These are phyloP conservation scores for Fraxinus xanthoxyloides DNA, from an alignment of 305 asterid species.

Conservation along the genomic window DNA sequence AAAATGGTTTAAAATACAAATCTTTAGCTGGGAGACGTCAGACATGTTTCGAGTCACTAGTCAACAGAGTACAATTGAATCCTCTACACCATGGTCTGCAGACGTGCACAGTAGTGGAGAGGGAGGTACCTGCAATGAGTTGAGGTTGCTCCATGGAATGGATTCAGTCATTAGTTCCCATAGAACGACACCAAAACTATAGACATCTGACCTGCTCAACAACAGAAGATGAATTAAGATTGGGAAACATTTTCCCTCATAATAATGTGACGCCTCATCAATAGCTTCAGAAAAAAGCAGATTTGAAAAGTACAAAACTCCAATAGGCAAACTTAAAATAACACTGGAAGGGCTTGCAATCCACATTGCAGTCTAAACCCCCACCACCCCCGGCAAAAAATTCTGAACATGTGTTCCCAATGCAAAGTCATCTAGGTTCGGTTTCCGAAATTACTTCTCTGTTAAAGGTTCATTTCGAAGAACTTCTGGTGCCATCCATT, in stretches of 20 bases:
- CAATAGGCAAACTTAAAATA: not conserved
- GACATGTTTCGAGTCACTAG: not conserved
- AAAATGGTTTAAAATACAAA: not conserved
- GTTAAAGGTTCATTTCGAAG: slow-evolving; percentile 73
- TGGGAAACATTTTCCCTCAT: not conserved
- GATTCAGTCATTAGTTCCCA: slow-evolving; percentile 72
- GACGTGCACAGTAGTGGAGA: not conserved
- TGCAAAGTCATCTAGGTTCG: not conserved
- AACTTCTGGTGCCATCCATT: slow-evolving; percentile 94
- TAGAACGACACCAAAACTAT: slow-evolving; percentile 64
- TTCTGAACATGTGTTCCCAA: not conserved
- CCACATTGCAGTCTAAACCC: not conserved
- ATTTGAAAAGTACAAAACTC: not conserved
- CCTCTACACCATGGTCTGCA: not conserved
- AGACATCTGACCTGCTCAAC: slow-evolving; percentile 62
- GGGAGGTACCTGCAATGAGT: slow-evolving; percentile 51
- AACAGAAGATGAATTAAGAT: not conserved
- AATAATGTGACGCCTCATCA: not conserved
- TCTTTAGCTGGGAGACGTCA: not conserved
- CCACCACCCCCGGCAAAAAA: not conserved
- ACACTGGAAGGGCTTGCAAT: not conserved
- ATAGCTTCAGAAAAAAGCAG: not conserved
- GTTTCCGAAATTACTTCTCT: slow-evolving; percentile 52
- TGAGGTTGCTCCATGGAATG: slow-evolving; percentile 63
- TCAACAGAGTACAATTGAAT: not conserved